A percentile compares a stretch with the other conserved stretches of the same genome.
Conservation (phyloP, 2,329 filamentous ascomycete genomes). For the Pseudocercospora vitis region DNA sequence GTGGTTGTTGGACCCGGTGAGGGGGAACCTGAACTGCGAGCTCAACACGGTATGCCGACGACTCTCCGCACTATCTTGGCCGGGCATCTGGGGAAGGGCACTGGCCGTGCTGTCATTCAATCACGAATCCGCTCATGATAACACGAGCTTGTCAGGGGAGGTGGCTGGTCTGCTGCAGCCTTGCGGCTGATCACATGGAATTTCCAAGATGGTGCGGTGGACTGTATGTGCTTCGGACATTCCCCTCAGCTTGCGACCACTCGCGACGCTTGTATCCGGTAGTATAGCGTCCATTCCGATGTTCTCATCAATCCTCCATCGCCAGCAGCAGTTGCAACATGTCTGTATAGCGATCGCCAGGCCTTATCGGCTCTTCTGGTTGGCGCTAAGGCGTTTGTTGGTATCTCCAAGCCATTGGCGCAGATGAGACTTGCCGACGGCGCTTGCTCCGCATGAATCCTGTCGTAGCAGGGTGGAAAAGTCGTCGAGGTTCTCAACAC, state of each 20-base stretch:
- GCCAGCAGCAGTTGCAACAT: not conserved
- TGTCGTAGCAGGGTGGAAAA: not conserved
- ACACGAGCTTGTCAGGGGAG: too few species aligned
- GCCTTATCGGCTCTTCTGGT: not conserved
- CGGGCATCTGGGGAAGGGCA: not conserved
- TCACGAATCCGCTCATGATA: too few species aligned
- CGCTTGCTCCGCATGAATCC: not conserved
- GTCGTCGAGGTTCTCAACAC: not conserved
- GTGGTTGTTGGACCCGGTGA: not conserved
- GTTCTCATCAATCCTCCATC: too few species aligned
- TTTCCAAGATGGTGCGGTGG: constrained; percentile 2
- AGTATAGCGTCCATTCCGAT: too few species aligned
- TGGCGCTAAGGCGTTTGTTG: constrained; percentile 2
- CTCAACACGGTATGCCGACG: not conserved
- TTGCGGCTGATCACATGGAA: not conserved
- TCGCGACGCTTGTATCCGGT: not conserved
- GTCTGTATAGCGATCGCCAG: constrained; percentile 2
- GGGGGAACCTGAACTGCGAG: not conserved
- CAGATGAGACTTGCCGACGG: not conserved
- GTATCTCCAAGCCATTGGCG: constrained; percentile 4
- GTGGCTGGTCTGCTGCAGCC: not conserved
- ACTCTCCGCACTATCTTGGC: not conserved
- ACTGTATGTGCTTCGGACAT: not conserved
- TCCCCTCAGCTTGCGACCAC: not conserved
- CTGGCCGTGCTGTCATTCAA: too few species aligned